These are phyloP conservation scores for Plasmodium relictum DNA, from an alignment of 169 alveolate species.

Conservation along the genomic window DNA sequence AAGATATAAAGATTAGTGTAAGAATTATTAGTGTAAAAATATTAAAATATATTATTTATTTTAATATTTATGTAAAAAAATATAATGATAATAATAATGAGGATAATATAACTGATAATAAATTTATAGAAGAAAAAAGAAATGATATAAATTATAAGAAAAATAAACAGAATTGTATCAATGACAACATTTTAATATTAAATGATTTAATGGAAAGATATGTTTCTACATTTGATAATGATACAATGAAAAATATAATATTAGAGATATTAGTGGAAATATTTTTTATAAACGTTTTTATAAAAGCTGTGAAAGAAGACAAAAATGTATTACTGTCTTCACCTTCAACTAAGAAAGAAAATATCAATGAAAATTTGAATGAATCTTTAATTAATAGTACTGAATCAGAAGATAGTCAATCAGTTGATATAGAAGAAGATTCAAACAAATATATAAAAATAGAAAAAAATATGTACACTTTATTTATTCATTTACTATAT, in stretches of 20 bases:
- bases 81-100: neutral
- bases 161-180: neutral
- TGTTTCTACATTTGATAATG: constrained; percentile 65
- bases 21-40: constrained; percentile 64
- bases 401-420: constrained; percentile 12
- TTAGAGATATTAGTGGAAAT: constrained; percentile 57
- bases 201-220: constrained; percentile 71
- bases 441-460: constrained; percentile 13
- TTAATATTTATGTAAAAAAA: constrained; percentile 48
- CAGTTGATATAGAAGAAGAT: constrained; percentile 1
- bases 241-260: constrained; percentile 47
- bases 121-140: neutral
- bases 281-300: constrained; percentile 58
- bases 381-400: neutral
- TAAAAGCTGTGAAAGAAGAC: constrained; percentile 10
- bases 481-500: constrained; percentile 51
- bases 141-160: neutral
- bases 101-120: neutral
- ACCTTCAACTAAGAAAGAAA: neutral
- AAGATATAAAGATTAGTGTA: constrained; percentile 68
- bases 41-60: constrained; percentile 63
- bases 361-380: neutral
- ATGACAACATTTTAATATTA: constrained; percentile 33
- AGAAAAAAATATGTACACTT: constrained; percentile 18
- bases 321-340: neutral